Percentiles rank a stretch among this genome's conserved stretches.
Evolutionary conservation across 2,329 filamentous ascomycete genomes (phyloP).

Genomic region (Lasiodiplodia hormozganensis): DNA sequence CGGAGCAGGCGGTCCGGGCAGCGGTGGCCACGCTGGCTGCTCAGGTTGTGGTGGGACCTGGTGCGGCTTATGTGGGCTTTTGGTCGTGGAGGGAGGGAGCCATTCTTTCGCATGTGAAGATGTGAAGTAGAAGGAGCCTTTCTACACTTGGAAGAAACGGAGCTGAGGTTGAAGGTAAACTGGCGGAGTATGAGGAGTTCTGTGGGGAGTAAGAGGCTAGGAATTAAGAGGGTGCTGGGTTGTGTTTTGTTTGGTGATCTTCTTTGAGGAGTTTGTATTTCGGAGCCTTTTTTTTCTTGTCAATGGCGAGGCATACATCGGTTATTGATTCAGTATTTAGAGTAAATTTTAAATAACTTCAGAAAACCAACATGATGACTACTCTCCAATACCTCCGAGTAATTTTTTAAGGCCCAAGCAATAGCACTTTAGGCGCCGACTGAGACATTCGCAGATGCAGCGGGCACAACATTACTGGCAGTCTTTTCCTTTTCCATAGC

Average conservation of each 20-base stretch:
- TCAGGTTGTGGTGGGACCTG: conserved; percentile 26
- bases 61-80: conserved; percentile 26
- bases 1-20: conserved; percentile 1
- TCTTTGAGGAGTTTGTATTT: background rate
- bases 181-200: background rate
- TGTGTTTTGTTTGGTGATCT: background rate
- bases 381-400: too few relatives aligned
- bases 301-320: too few relatives aligned
- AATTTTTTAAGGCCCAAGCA: too few relatives aligned
- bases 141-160: background rate
- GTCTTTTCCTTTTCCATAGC: conserved; percentile 12
- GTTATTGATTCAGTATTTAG: too few relatives aligned
- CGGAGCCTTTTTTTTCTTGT: background rate
- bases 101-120: background rate
- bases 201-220: background rate
- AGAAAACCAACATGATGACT: too few relatives aligned
- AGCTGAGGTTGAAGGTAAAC: background rate
- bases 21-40: background rate
- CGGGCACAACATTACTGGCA: background rate
- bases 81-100: conserved; percentile 29
- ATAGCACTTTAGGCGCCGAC: background rate
- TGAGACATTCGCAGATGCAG: background rate
- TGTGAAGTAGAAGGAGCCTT: background rate
- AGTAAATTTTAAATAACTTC: too few relatives aligned
- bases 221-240: too few relatives aligned